Base-by-base conservation (phyloP, 495 filamentous ascomycete species). In the Neurospora cerealis region DNA sequence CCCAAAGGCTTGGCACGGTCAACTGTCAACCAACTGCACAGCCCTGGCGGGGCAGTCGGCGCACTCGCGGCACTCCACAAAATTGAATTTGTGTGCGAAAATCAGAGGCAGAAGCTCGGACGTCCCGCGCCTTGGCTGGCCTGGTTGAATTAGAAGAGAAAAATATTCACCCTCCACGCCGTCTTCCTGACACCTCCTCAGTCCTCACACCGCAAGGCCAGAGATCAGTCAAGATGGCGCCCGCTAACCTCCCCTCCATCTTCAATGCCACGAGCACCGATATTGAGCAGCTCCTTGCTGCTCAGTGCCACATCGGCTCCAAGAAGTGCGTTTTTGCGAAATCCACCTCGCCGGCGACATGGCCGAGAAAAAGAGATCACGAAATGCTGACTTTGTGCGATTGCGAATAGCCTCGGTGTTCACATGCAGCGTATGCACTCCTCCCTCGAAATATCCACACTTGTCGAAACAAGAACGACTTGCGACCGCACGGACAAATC, bases 221-320 rank as follows among this genome's bases (percentile, higher is more conserved):
- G 77, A 80, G 77, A 80, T 86, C 77, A 85, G 84, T 88, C 88
- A 93, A 89, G 84, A 98, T 98, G 95, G 93, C 95, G 82, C 93
- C 95, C 81, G 87, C 91, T 74, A 95, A 97, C 85, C 92, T 96
- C 75, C 94, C 94, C 80, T 88, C 93, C 69, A 89, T 91, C 77
- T 97, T 98, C 93, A 85, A 86, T 83, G 85, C 87, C 77, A 89
- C 87, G 72, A 85, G 84, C 76, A 81, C 85, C 86, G 96, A 99
- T 89, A 97, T 99, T 88, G 96, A 99, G 92, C 96, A 95, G 93
- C 93, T 99, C 77, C 91, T 99, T 71, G 92, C 94, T 80, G 96
- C 96, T 81, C 94, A 98, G 86, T 91, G 89, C 85, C 96, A 99
- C 87, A 90, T 99, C 76, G 96, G 96, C 83, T 94, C 92, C 87